Evolutionary conservation across 1,139 yeast genomes (phyloP), one percentile per base, ranked within the genome.

Genomic region (Candida tropicalis): DNA sequence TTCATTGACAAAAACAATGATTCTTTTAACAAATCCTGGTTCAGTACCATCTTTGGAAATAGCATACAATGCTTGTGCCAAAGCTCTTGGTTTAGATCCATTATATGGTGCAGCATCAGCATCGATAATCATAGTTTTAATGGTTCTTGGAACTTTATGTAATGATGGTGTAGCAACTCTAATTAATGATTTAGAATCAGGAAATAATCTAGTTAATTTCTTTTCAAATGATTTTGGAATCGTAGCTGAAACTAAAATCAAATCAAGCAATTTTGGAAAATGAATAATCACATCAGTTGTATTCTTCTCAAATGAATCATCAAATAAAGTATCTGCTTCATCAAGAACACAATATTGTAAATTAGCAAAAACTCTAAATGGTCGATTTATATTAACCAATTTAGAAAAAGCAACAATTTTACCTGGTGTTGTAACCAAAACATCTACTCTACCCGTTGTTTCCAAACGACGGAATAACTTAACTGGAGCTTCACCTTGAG

Each of bases 311-410:
- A 93, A 91, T 0, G 96, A 85, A 42, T 81, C 78, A 57, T 91
- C 97, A 82, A 93, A 77, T 43, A 93, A 68, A 0, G 97, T 87
- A 62, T 93, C 99, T 0, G 99, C 98, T 62, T 93, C 99, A 61
- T 93, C 99, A n/a, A 87, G 77, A 3, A 87, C 91, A 43, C 87
- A 72, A 54, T 77, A 84, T 23, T 77, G 73, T 0, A 81, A 77
- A 28, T 66, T 66, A 5, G 68, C 63, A 41, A 81, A 65, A 9
- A 70, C 59, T 31, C 71, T 65, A 52, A 73, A 80, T 0, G 86
- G 83, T 25, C 75, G 65, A 37, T 70, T 66, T 11, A 73, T 57
- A 53, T 70, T 70, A 26, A 66, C 64, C 34, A 79, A 68, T 39
- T 72, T 70, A 35, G 70, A 68, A 40, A 81, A 63, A 3, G 77